Evolutionary conservation across 2,329 filamentous ascomycete genomes (phyloP).

Genomic region (Blumeria hordei): DNA sequence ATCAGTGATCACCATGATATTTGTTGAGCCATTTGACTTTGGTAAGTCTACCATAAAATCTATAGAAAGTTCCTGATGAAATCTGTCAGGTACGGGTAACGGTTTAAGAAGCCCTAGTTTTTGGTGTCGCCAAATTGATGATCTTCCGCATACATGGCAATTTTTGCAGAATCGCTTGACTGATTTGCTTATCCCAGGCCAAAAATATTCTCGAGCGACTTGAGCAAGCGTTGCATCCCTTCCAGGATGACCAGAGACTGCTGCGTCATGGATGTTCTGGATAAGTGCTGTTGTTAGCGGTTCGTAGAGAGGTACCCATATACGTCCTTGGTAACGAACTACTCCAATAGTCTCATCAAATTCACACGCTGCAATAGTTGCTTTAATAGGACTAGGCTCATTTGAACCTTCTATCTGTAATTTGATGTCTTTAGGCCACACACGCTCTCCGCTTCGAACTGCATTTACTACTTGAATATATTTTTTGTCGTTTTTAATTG

Average conservation of each 20-base stretch:
- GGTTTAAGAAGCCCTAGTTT: too few relatives aligned
- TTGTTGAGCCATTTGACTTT: background rate
- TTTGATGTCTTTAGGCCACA: background rate
- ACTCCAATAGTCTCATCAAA: background rate
- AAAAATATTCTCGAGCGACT: background rate
- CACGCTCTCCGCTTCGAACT: background rate
- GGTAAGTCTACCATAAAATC: too few relatives aligned
- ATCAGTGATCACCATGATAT: conserved; percentile 1
- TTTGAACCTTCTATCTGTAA: background rate
- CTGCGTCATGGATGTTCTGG: background rate
- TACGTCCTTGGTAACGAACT: background rate
- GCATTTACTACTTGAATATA: background rate
- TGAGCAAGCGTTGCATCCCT: background rate
- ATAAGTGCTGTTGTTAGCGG: background rate
- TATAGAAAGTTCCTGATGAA: too few relatives aligned
- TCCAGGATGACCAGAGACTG: background rate
- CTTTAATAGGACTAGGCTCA: background rate
- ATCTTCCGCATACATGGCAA: too few relatives aligned
- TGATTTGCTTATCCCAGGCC: too few relatives aligned
- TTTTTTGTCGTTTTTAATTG: background rate
- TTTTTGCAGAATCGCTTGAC: too few relatives aligned
- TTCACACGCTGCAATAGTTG: background rate
- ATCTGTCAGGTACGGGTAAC: too few relatives aligned
- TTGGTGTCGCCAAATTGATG: too few relatives aligned
- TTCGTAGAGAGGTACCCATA: background rate